phyloP scores from a whole-genome alignment of 306 rosid genomes.

The Pyrus bretschneideri region DNA sequence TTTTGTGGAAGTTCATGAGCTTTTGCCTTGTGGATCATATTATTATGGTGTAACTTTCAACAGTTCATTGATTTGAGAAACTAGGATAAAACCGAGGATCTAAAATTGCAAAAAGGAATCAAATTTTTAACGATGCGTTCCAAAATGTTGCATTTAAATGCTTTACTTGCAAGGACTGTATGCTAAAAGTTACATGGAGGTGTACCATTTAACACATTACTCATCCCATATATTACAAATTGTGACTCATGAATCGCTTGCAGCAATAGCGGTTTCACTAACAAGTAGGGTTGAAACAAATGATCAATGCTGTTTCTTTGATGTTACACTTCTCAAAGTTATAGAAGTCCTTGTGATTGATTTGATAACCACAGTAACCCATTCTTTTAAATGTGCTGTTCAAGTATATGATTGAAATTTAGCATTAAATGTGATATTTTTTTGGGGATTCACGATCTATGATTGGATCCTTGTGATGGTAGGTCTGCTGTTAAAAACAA shows the following conservation, averaged over 20 bases:
- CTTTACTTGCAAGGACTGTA: neutral
- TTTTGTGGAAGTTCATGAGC: neutral
- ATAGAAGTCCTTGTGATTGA: neutral
- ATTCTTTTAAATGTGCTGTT: neutral
- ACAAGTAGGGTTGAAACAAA: neutral
- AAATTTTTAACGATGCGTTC: neutral
- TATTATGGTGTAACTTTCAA: neutral
- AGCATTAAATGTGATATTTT: neutral
- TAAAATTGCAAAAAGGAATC: neutral
- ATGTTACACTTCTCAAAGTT: neutral
- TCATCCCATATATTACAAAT: neutral
- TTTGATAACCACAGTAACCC: neutral
- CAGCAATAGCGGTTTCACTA: neutral
- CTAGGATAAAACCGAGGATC: neutral
- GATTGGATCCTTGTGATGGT: neutral
- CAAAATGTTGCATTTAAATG: neutral
- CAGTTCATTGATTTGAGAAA: neutral
- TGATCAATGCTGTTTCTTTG: neutral
- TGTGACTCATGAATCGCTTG: neutral
- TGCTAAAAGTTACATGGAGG: neutral
- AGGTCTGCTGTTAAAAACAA: neutral
- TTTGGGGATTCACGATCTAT: neutral
- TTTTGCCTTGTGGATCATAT: constrained; percentile 1
- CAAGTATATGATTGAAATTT: neutral
- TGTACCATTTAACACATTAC: neutral